Base-by-base conservation (phyloP, 2,329 filamentous ascomycete species). In the Sphaerulina vaccinii region DNA sequence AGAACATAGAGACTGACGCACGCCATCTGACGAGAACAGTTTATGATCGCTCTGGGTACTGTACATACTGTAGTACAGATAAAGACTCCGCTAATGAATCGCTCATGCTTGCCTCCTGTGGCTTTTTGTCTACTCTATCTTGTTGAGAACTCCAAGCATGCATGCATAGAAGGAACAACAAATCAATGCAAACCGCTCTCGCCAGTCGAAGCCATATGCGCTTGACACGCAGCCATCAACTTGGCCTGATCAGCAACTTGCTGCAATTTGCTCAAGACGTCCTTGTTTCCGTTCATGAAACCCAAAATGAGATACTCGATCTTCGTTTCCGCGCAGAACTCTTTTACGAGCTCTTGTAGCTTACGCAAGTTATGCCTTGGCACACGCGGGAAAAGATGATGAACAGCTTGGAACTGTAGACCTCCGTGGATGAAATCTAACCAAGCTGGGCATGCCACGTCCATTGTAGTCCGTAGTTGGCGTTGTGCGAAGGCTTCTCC, bases 181-280 rank as follows among this genome's bases (percentile, higher is more conserved):
- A 32, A 32, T 39, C 37, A 39, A 39, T 39, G 37, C 16, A 39
- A 21, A 11, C 37, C 37, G 19, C 37, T 39, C 18, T 39, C 37
- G 37, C 37, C 37, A 5, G 37, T 39, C 8, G 37, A 39, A 21
- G 37, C 37, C 37, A 39, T 39, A 11, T 39, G 18, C 19, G 37
- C 37, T 11, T 39, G 37, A 21, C 37, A 39, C 3, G 37, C 37
- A 21, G 37, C 37, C 37, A 39, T 39, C 16, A 39, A 21, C 19
- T 39, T 39, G 16, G 37, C 37, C 18, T 39, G 37, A 39, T 39
- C 37, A 11, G 37, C 37, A 21, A 39, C 37, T 18, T 39, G 37
- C 37, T 39, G 37, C 37, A 39, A 22, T 11, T 39, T 39, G 16
- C 37, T 21, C 37, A 39, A 22, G n/a, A 39, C 37, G 19, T 39